phyloP scores from a whole-genome alignment of 2,329 filamentous ascomycete species.

The Ophiostoma tasmaniense region DNA sequence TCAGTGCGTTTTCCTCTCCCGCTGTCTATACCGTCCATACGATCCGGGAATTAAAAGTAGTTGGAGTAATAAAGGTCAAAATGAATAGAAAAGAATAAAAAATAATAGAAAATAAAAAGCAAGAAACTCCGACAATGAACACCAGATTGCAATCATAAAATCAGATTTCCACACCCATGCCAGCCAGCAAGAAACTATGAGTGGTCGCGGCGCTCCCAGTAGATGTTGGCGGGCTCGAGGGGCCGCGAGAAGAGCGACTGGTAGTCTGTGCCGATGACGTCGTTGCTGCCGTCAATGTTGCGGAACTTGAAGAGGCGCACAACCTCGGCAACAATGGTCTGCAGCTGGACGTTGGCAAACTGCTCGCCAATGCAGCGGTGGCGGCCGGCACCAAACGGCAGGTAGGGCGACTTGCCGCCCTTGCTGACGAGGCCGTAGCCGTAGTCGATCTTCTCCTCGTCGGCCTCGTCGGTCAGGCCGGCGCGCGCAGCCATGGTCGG shows the following conservation, averaged over 20 bases:
- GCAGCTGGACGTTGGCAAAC: conserved; percentile 87
- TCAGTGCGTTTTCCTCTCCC: neutral
- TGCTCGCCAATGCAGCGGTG: conserved; percentile 96
- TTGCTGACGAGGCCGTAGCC: conserved; percentile 91
- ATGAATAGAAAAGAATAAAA: neutral
- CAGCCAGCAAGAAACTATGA: conserved; percentile 16
- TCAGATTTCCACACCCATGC: neutral
- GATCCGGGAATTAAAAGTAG: neutral
- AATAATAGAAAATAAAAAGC: neutral
- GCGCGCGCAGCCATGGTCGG: conserved; percentile 35
- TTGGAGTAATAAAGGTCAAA: neutral
- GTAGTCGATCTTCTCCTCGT: conserved; percentile 78
- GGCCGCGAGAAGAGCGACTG: conserved; percentile 66
- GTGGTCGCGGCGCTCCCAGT: conserved; percentile 62
- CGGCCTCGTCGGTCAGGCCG: conserved; percentile 40
- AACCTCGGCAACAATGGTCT: conserved; percentile 70
- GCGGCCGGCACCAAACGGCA: conserved; percentile 87
- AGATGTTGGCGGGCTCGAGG: conserved; percentile 59
- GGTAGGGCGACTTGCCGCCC: conserved; percentile 79
- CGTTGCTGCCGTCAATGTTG: conserved; percentile 62
- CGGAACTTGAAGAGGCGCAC: conserved; percentile 73
- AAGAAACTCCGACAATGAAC: neutral
- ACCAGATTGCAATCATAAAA: neutral
- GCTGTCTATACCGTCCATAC: neutral
- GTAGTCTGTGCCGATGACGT: conserved; percentile 61